Evolutionary conservation across 2,329 filamentous ascomycete genomes (phyloP).

Genomic region (Verticillium nubilum): DNA sequence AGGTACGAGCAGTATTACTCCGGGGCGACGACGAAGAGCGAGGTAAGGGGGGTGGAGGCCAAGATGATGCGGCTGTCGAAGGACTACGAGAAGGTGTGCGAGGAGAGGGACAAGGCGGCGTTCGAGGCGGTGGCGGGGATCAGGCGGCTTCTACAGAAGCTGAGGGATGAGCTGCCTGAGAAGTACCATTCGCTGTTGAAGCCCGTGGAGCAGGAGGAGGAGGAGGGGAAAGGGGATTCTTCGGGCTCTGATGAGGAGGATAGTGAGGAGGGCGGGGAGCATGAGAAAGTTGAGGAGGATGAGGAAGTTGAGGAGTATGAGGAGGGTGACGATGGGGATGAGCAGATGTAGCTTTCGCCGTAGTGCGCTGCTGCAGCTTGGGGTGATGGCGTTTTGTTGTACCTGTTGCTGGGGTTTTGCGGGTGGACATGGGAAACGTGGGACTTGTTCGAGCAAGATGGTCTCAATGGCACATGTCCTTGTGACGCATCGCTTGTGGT

Average conservation of each 20-base stretch:
- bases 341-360: too few species aligned
- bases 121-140: neutral
- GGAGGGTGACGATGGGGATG: too few species aligned
- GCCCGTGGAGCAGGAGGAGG: neutral
- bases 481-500: neutral
- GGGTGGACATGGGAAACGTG: neutral
- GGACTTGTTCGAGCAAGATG: neutral
- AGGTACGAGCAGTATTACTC: slow-evolving; percentile 9
- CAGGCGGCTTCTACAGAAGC: neutral
- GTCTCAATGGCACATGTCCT: too few species aligned
- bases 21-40: neutral
- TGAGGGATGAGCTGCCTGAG: neutral
- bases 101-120: neutral
- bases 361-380: too few species aligned
- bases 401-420: neutral
- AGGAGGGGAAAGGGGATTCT: too few species aligned
- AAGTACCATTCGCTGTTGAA: neutral
- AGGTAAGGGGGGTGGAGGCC: slow-evolving; percentile 1
- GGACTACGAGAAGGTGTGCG: neutral
- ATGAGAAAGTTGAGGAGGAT: neutral
- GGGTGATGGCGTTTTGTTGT: neutral
- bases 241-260: neutral
- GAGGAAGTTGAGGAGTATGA: too few species aligned
- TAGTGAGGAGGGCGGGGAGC: neutral
- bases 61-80: neutral